Percentiles rank a stretch among this genome's conserved stretches.
phyloP scores from a whole-genome alignment of 1,139 yeast genomes.

The Magnusiomyces clavatus region DNA sequence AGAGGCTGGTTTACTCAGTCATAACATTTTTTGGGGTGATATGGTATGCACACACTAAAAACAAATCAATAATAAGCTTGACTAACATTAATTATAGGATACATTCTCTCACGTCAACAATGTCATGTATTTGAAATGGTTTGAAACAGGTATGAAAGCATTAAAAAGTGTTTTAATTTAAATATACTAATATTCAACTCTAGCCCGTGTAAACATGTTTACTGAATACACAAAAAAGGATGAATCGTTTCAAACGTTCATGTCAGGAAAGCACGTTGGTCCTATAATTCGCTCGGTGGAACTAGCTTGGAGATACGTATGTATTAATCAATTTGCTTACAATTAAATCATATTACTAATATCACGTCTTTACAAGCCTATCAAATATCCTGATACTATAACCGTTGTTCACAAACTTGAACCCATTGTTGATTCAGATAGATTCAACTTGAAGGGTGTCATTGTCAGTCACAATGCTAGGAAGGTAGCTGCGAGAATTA shows the following conservation, averaged over 20 bases:
- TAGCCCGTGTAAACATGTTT: conserved; percentile 29
- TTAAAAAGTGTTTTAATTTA: neutral
- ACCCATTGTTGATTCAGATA: conserved; percentile 24
- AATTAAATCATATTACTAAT: neutral
- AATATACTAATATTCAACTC: neutral
- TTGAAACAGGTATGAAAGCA: conserved; percentile 23
- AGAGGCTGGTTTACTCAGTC: conserved; percentile 24
- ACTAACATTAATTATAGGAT: conserved; percentile 16
- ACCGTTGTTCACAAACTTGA: conserved; percentile 28
- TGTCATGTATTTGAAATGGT: conserved; percentile 31
- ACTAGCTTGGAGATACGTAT: conserved; percentile 28
- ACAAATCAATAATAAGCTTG: neutral
- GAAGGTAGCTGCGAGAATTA: conserved; percentile 31
- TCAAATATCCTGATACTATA: conserved; percentile 28
- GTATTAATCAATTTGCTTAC: neutral
- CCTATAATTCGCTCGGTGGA: conserved; percentile 31
- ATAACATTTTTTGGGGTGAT: conserved; percentile 30
- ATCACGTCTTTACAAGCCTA: conserved; percentile 17
- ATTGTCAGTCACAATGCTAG: conserved; percentile 30
- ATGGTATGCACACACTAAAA: conserved; percentile 13
- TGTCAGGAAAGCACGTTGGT: conserved; percentile 25
- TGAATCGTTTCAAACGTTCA: conserved; percentile 21
- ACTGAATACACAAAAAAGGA: conserved; percentile 10
- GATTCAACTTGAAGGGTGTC: conserved; percentile 30
- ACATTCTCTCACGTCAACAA: conserved; percentile 31